Percentiles rank a stretch among this genome's conserved stretches.
Evolutionary conservation across 257 asterid species (phyloP).

Genomic region (Salvia miltiorrhiza): DNA sequence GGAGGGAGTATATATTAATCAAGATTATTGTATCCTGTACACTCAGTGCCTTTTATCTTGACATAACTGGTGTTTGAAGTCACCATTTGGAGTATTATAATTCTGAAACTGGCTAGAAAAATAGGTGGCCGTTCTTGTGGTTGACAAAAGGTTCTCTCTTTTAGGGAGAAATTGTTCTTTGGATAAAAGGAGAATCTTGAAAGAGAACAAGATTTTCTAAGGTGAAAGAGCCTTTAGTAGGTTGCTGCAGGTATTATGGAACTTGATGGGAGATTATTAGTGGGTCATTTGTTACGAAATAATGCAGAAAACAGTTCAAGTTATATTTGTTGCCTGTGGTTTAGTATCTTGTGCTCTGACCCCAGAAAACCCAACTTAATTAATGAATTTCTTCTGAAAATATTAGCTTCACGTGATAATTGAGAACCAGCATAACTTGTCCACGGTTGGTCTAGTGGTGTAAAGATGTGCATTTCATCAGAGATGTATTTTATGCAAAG

Average conservation of each 20-base stretch:
- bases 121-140: background rate
- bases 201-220: background rate
- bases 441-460: background rate
- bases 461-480: background rate
- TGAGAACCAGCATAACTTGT: background rate
- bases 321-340: background rate
- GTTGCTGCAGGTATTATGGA: slow-evolving; percentile 16
- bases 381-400: background rate
- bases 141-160: background rate
- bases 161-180: background rate
- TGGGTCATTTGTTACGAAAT: background rate
- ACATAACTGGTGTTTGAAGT: background rate
- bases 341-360: slow-evolving; percentile 5
- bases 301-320: background rate
- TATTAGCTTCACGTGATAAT: background rate
- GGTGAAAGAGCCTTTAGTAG: background rate
- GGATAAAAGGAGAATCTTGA: background rate
- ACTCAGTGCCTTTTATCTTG: background rate
- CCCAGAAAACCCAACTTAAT: background rate
- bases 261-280: background rate
- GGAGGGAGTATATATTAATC: too few species aligned
- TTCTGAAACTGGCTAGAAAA: background rate
- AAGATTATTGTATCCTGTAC: background rate
- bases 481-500: background rate
- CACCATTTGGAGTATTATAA: background rate